phyloP scores from a whole-genome alignment of 2,329 filamentous ascomycete species.

The Fusarium hainanense region DNA sequence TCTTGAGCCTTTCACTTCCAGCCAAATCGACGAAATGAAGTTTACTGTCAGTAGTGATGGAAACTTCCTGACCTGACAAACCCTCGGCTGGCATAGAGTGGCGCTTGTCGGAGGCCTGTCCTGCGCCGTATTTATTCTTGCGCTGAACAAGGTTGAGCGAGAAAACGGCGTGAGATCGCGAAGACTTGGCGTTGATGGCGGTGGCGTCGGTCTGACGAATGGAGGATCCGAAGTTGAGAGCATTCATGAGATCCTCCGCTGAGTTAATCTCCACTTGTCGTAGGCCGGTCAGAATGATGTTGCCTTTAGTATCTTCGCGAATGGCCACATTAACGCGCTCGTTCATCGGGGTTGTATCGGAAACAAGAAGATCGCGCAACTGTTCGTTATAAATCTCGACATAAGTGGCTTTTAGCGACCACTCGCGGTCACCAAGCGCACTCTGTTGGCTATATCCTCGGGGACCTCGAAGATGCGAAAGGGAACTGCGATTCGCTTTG shows the following conservation, averaged over 20 bases:
- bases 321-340: slow-evolving; percentile 89
- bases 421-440: slow-evolving; percentile 76
- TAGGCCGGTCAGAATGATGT: slow-evolving; percentile 91
- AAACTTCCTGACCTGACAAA: slow-evolving; percentile 72
- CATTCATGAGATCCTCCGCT: slow-evolving; percentile 88
- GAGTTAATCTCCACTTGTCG: slow-evolving; percentile 90
- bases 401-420: slow-evolving; percentile 94
- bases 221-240: slow-evolving; percentile 89
- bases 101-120: slow-evolving; percentile 78
- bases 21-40: slow-evolving; percentile 98
- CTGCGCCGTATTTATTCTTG: slow-evolving; percentile 67
- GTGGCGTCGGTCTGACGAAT: slow-evolving; percentile 98
- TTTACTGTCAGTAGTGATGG: slow-evolving; percentile 94
- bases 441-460: slow-evolving; percentile 69
- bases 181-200: slow-evolving; percentile 97
- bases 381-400: slow-evolving; percentile 99
- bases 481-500: slow-evolving; percentile 69
- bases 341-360: slow-evolving; percentile 73
- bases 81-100: slow-evolving; percentile 87
- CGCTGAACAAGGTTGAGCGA: slow-evolving; percentile 93
- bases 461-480: slow-evolving; percentile 83
- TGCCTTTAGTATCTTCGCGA: slow-evolving; percentile 92
- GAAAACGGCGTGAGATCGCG: slow-evolving; percentile 96
- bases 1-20: slow-evolving; percentile 95
- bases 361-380: slow-evolving; percentile 86